Conservation (phyloP, 805 yeast genomes). For the Dipodascus albidus region DNA sequence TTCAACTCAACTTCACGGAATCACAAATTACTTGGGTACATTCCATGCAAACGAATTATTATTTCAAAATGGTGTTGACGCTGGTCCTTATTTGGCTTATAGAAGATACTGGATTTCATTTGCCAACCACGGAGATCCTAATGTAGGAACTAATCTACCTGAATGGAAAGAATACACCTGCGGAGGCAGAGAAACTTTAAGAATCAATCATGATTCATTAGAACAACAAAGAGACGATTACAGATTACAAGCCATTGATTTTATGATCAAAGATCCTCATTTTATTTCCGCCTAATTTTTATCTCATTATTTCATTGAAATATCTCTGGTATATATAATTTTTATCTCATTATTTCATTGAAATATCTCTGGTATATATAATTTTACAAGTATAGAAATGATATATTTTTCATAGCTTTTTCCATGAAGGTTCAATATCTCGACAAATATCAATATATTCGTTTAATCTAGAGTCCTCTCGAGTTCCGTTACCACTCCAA, state of each 20-base stretch:
- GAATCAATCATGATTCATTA: not conserved
- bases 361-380: too few relatives aligned
- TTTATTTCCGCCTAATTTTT: not conserved
- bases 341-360: not conserved
- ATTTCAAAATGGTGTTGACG: constrained; percentile 1
- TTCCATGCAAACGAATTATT: constrained; percentile 7
- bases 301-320: not conserved
- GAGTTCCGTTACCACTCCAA: constrained; percentile 29
- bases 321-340: too few relatives aligned
- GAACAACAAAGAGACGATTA: not conserved
- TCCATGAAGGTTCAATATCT: constrained; percentile 43
- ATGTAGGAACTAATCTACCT: constrained; percentile 2
- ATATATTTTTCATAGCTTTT: too few relatives aligned
- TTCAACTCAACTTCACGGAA: not conserved
- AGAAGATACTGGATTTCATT: constrained; percentile 10
- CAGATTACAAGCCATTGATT: not conserved
- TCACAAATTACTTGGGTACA: constrained; percentile 9
- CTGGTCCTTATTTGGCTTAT: constrained; percentile 4
- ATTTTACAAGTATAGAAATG: too few relatives aligned
- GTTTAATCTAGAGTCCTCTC: constrained; percentile 27
- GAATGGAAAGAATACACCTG: constrained; percentile 9
- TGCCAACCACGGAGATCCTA: constrained; percentile 10
- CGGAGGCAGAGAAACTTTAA: not conserved
- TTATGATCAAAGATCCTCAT: not conserved
- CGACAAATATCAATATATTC: constrained; percentile 45